Percentiles rank a stretch among this genome's conserved stretches.
These are phyloP conservation scores for Phytophthora tubulina DNA, from an alignment of 352 stramenopile genomes.

Conservation along the genomic window DNA sequence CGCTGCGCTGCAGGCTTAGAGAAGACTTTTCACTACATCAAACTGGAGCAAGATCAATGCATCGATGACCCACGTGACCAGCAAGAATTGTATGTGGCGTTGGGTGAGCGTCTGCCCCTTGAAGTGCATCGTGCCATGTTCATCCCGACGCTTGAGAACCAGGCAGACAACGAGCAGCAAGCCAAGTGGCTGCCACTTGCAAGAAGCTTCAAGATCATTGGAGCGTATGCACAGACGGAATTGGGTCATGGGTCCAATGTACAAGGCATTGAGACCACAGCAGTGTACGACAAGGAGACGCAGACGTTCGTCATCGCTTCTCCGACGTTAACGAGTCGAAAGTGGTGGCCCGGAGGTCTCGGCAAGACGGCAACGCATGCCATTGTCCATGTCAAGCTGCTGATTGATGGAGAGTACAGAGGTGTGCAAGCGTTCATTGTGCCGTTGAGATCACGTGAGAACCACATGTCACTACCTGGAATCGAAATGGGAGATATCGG, in stretches of 20 bases:
- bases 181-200: conserved; percentile 36
- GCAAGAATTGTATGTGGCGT: conserved; percentile 33
- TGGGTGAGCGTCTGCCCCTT: conserved; percentile 36
- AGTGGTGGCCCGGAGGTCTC: conserved; percentile 93
- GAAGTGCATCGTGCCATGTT: conserved; percentile 44
- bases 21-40: conserved; percentile 40
- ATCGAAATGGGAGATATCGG: conserved; percentile 39
- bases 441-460: conserved; percentile 24
- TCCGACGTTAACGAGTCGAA: conserved; percentile 93
- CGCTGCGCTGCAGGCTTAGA: conserved; percentile 34
- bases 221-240: conserved; percentile 36
- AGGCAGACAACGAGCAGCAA: conserved; percentile 33
- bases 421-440: conserved; percentile 41
- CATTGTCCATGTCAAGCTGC: conserved; percentile 32
- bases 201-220: conserved; percentile 29
- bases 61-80: conserved; percentile 34
- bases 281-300: conserved; percentile 67
- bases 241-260: conserved; percentile 41
- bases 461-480: conserved; percentile 25
- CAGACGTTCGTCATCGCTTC: conserved; percentile 95
- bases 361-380: conserved; percentile 40
- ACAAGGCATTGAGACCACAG: conserved; percentile 34
- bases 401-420: conserved; percentile 25
- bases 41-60: conserved; percentile 26
- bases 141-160: conserved; percentile 39